Evolutionary conservation across 805 yeast genomes (phyloP).

Genomic region (Spathaspora gorwiae): DNA sequence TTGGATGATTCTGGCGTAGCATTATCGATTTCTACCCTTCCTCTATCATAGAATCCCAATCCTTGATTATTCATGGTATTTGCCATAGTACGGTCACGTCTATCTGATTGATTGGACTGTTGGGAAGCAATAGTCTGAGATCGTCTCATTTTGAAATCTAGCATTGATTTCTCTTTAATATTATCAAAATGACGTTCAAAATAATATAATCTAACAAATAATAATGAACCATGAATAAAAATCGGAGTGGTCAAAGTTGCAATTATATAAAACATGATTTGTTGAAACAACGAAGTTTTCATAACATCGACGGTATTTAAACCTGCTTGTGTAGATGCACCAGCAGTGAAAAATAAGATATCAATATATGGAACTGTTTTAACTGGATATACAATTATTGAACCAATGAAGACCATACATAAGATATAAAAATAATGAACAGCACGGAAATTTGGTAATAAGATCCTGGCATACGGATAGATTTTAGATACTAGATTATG

Average conservation of each 20-base stretch:
- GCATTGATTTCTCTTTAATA: conserved; percentile 71
- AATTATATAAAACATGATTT: conserved; percentile 60
- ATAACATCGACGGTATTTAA: conserved; percentile 74
- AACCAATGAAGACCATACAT: conserved; percentile 54
- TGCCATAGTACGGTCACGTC: conserved; percentile 17
- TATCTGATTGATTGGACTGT: conserved; percentile 19
- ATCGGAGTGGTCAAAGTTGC: conserved; percentile 79
- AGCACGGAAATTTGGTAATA: conserved; percentile 53
- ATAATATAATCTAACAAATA: conserved; percentile 79
- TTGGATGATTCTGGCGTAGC: conserved; percentile 4
- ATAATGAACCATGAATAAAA: conserved; percentile 74
- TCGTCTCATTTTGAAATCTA: conserved; percentile 77
- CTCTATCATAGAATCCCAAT: conserved; percentile 19
- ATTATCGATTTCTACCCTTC: conserved; percentile 1
- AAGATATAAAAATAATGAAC: conserved; percentile 75
- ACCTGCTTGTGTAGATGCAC: conserved; percentile 89
- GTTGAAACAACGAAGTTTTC: conserved; percentile 68
- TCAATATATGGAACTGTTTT: conserved; percentile 68
- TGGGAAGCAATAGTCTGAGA: conserved; percentile 59
- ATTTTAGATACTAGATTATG: conserved; percentile 29
- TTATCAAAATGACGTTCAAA: conserved; percentile 83
- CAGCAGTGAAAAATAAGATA: conserved; percentile 68
- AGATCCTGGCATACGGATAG: conserved; percentile 37
- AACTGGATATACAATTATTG: conserved; percentile 76
- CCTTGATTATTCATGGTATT: conserved; percentile 24